Evolutionary conservation across 139 green algal genomes (phyloP).

Genomic region (Deuterostichococcus epilithicus): DNA sequence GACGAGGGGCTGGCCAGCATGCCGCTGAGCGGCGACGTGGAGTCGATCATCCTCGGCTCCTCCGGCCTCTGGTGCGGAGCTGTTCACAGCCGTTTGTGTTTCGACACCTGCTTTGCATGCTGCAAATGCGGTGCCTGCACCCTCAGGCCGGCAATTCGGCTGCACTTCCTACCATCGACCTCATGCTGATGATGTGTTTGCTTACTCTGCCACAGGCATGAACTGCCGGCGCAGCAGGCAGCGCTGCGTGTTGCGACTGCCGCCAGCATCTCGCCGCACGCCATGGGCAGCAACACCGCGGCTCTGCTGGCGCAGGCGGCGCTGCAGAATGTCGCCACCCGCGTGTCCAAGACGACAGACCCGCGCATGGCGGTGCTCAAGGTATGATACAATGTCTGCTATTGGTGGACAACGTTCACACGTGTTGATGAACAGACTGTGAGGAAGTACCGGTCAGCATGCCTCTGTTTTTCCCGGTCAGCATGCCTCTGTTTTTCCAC

Average conservation of each 20-base stretch:
- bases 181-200: neutral
- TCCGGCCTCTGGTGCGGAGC: constrained; percentile 18
- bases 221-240: constrained; percentile 17
- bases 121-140: neutral
- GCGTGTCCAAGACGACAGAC: neutral
- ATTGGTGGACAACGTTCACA: too few species aligned
- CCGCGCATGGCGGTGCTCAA: neutral
- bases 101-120: neutral
- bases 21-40: constrained; percentile 6
- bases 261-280: neutral
- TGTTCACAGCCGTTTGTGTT: neutral
- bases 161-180: neutral
- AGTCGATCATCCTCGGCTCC: constrained; percentile 23
- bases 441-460: too few species aligned
- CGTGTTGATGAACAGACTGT: too few species aligned
- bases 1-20: constrained; percentile 2
- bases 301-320: constrained; percentile 9
- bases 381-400: too few species aligned
- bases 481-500: too few species aligned
- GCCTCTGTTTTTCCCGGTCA: too few species aligned
- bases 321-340: neutral
- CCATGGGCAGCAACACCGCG: constrained; percentile 10
- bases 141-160: neutral
- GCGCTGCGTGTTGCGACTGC: constrained; percentile 14
- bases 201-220: constrained; percentile 14